Conservation (phyloP, 805 yeast species). For the Komagataella populi region DNA sequence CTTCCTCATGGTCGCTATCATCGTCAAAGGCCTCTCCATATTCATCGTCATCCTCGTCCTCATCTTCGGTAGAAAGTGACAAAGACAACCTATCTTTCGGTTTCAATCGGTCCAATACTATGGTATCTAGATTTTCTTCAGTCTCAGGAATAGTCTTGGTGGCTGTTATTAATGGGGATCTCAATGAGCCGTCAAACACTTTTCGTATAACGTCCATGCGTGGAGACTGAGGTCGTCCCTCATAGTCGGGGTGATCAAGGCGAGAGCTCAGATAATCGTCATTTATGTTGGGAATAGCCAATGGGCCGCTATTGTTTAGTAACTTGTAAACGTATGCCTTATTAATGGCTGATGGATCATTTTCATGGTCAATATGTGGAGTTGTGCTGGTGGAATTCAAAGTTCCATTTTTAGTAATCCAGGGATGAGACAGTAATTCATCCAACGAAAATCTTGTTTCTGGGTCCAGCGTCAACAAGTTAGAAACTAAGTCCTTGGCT, state of each 20-base stretch:
- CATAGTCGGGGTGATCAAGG: not conserved
- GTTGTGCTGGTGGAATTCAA: not conserved
- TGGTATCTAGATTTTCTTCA: constrained; percentile 1
- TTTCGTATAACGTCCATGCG: not conserved
- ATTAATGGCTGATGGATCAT: not conserved
- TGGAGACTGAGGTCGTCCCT: not conserved
- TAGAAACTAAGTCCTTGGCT: constrained; percentile 56
- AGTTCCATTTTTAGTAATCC: constrained; percentile 25
- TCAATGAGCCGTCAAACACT: not conserved
- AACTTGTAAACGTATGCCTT: not conserved
- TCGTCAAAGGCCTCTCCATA: constrained; percentile 10
- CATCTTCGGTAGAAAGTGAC: constrained; percentile 4
- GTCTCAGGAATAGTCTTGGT: not conserved
- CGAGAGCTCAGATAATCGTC: not conserved
- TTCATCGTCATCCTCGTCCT: constrained; percentile 9
- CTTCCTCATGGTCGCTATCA: constrained; percentile 9
- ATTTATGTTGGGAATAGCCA: not conserved
- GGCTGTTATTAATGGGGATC: not conserved
- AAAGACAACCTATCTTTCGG: not conserved
- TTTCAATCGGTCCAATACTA: not conserved
- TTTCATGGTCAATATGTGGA: not conserved
- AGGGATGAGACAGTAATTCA: constrained; percentile 57
- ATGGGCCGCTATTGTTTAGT: not conserved
- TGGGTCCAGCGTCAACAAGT: constrained; percentile 60
- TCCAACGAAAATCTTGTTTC: constrained; percentile 52